Evolutionary conservation across 805 yeast species (phyloP).

Genomic region (Metschnikowia kunwiensis): DNA sequence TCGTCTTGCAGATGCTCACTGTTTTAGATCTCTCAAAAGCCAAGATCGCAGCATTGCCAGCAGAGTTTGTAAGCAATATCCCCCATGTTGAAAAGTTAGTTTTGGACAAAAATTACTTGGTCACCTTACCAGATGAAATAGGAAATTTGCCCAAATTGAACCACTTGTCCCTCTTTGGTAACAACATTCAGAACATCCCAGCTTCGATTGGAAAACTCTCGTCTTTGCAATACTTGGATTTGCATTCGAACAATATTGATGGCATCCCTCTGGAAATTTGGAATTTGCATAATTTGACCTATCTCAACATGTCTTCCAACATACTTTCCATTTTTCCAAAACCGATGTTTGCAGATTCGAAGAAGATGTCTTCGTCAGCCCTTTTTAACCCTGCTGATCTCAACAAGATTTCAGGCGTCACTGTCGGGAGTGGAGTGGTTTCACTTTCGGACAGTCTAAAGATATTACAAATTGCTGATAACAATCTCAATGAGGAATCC

Average conservation of each 20-base stretch:
- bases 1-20: constrained; percentile 57
- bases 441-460: constrained; percentile 51
- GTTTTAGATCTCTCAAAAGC: constrained; percentile 79
- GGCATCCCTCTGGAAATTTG: constrained; percentile 65
- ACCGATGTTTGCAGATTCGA: constrained; percentile 37
- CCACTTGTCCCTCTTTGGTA: constrained; percentile 67
- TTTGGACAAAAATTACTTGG: constrained; percentile 79
- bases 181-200: constrained; percentile 73
- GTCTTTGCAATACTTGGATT: constrained; percentile 63
- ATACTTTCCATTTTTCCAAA: constrained; percentile 59
- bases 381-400: constrained; percentile 1
- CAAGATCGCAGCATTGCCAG: constrained; percentile 70
- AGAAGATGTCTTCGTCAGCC: constrained; percentile 31
- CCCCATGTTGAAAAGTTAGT: constrained; percentile 69
- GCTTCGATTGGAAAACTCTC: constrained; percentile 56
- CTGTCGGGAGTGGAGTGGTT: not conserved
- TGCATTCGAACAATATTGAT: constrained; percentile 82
- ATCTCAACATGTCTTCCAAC: constrained; percentile 72
- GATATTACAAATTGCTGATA: constrained; percentile 71
- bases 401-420: not conserved
- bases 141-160: constrained; percentile 56
- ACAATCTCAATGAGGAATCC: constrained; percentile 73
- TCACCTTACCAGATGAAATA: constrained; percentile 68
- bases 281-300: constrained; percentile 53
- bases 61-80: constrained; percentile 56